Base-by-base conservation (phyloP, 106 monocot genomes). In the Triglochin maritima region DNA sequence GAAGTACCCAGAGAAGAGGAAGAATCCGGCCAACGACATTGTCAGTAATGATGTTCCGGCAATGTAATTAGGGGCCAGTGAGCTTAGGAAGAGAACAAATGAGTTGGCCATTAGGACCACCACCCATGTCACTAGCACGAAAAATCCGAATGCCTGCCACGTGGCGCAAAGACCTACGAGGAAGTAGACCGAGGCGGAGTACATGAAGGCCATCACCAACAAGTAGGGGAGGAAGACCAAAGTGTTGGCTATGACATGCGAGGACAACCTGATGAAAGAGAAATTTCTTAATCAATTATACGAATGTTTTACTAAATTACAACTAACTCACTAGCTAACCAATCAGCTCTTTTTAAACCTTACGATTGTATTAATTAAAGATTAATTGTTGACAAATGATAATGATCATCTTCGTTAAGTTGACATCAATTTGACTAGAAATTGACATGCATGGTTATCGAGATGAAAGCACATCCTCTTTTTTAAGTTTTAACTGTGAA, bases 1-100 rank as follows among this genome's bases (percentile, higher is more conserved):
- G 73, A 91, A 96, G 77, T 96, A 96, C 4, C 96, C 96, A 6
- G 96, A 96, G 79, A 96, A 96, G 58, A 96, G 75, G 74, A 96
- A 96, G 82, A 90, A 96, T 4, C 78, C 96, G 0, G 96, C 95
- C 0, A 96, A 77, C 4, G 86, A 84, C 50, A 96, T 78, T n/a
- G 85, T 84, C 44, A 96, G 69, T 50, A 91, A 75, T 13, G 88
- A 85, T 46, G 86, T 96, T 9, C 96, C 91, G 50, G 91, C 87
- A 47, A 96, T 91, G 84, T 91, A 96, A 74, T 91, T 84, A 9
- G 96, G 96, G 3, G 96, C 83, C 4, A 96, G 58, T 0, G 91
- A 88, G 62, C 96, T 91, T 0, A 96, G 46, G 76, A 96, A 84
- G 7, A 96, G 85, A 6, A 91, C 91, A 72, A 91, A 88, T 0